Evolutionary conservation across 257 asterid genomes (phyloP), one percentile per base, ranked within the genome.

Genomic region (Euphrasia confusa): DNA sequence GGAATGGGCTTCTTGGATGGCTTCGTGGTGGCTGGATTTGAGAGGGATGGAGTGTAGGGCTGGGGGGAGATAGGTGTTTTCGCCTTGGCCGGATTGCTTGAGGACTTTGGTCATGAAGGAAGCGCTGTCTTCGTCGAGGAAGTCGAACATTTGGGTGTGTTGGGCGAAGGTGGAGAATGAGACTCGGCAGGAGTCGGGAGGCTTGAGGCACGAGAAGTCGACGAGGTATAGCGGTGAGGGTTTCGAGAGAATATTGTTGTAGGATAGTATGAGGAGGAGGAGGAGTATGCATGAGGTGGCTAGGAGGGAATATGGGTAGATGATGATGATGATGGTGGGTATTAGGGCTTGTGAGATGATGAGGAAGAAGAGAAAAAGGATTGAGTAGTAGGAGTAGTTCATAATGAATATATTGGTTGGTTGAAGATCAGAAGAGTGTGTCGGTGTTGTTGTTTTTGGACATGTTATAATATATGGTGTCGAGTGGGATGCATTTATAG

Each of bases 1-100:
- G 61, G 80, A 58, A 68, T 71, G 85, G 15, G 64, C 84, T 66
- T 91, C 98, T 14, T 56, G 9, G 0, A 65, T 66, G 65, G 98
- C 88, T 52, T 88, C 94, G 37, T 61, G 13, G 50, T 84, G 90
- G 63, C 72, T 42, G 35, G 95, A 80, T 64, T 72, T 80, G 2
- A 95, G 94, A 0, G 98, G 98, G 68, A 91, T 82, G 53, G 60
- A 69, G 61, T 77, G 83, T 6, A 91, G 5, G 13, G 85, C 80
- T 4, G 95, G 98, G 3, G 98, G 96, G n/a, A 88, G 78, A 33
- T 81, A 88, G 1, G 96, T 91, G 5, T 61, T 65, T 10, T 84
- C 83, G 15, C 98, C 77, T 4, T 78, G 84, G 0, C 95, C 98
- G 0, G 98, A 91, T 0, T 74, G 81, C 5, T 66, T 56, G 26